A percentile compares a stretch with the other conserved stretches of the same genome.
Evolutionary conservation across 176 grass and related monocot genomes (phyloP).

Genomic region (Musa schizocarpa): DNA sequence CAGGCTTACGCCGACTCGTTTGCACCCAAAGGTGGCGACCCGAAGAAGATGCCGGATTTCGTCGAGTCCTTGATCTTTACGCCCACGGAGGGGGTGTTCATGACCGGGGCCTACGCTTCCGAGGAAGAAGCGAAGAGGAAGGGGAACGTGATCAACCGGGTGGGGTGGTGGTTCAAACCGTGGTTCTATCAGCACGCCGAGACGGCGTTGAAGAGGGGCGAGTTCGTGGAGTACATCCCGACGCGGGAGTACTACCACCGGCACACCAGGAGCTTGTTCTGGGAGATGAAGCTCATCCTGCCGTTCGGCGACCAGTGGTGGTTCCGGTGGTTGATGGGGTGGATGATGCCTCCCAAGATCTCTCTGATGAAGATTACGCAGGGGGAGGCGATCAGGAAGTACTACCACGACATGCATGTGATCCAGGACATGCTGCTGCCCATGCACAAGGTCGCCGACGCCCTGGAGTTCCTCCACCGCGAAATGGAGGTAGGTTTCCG

Average conservation of each 20-base stretch:
- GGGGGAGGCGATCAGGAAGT: slow-evolving; percentile 74
- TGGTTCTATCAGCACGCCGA: slow-evolving; percentile 94
- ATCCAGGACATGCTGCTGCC: slow-evolving; percentile 84
- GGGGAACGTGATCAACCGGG: slow-evolving; percentile 70
- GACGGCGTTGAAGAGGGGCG: slow-evolving; percentile 47
- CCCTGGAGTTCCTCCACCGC: slow-evolving; percentile 56
- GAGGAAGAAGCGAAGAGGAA: slow-evolving; percentile 86
- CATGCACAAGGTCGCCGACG: slow-evolving; percentile 75
- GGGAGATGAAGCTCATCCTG: slow-evolving; percentile 88
- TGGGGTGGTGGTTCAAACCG: slow-evolving; percentile 87
- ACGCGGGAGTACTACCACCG: slow-evolving; percentile 84
- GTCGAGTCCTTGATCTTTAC: no score
- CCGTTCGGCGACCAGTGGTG: slow-evolving; percentile 82
- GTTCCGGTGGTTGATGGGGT: slow-evolving; percentile 73
- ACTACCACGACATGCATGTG: slow-evolving; percentile 91
- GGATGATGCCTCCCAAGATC: slow-evolving; percentile 92
- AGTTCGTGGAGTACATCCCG: slow-evolving; percentile 89
- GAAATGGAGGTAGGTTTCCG: slow-evolving; percentile 64
- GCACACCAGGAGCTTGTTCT: slow-evolving; percentile 77
- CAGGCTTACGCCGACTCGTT: no score
- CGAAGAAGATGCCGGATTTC: no score
- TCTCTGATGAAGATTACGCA: slow-evolving; percentile 88
- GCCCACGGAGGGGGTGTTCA: no score
- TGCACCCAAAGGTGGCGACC: no score
- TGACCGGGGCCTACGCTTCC: slow-evolving; percentile 40